Percentiles rank a stretch among this genome's conserved stretches.
These are phyloP conservation scores for Tardiomyces blankii DNA, from an alignment of 1,139 yeast species.

Conservation along the genomic window DNA sequence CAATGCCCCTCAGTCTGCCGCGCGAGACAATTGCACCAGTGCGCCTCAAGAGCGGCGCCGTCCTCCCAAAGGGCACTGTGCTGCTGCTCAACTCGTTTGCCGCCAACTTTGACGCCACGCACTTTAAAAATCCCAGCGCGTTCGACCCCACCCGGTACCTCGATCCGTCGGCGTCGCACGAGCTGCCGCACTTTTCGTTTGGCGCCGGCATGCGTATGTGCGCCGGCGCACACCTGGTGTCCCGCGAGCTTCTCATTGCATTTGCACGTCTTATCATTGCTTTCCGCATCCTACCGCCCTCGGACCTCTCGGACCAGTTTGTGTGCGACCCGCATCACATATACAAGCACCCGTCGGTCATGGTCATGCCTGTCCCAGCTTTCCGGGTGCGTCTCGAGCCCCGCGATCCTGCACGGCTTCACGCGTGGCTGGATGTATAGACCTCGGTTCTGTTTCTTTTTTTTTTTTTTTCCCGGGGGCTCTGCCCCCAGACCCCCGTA, in stretches of 20 bases:
- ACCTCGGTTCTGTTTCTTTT: too few species aligned
- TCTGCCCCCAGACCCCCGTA: too few species aligned
- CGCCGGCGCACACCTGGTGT: slow-evolving; percentile 52
- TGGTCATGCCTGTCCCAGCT: slow-evolving; percentile 1
- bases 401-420: neutral
- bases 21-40: slow-evolving; percentile 36
- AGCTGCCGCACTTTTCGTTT: slow-evolving; percentile 44
- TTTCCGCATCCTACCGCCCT: slow-evolving; percentile 35
- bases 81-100: slow-evolving; percentile 59
- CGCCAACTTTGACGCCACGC: slow-evolving; percentile 50
- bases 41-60: slow-evolving; percentile 18
- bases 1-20: slow-evolving; percentile 58
- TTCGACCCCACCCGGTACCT: slow-evolving; percentile 56
- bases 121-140: slow-evolving; percentile 35
- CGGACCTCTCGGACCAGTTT: slow-evolving; percentile 17
- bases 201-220: slow-evolving; percentile 67
- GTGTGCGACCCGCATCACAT: slow-evolving; percentile 12
- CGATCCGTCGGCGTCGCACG: slow-evolving; percentile 17
- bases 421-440: neutral
- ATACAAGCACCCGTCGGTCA: slow-evolving; percentile 2
- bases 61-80: slow-evolving; percentile 45
- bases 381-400: slow-evolving; percentile 1
- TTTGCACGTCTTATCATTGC: slow-evolving; percentile 30
- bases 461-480: too few species aligned
- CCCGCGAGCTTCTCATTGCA: slow-evolving; percentile 46